These are phyloP conservation scores for Kwoniella pini DNA, from an alignment of 768 basidiomycete species.

Conservation along the genomic window DNA sequence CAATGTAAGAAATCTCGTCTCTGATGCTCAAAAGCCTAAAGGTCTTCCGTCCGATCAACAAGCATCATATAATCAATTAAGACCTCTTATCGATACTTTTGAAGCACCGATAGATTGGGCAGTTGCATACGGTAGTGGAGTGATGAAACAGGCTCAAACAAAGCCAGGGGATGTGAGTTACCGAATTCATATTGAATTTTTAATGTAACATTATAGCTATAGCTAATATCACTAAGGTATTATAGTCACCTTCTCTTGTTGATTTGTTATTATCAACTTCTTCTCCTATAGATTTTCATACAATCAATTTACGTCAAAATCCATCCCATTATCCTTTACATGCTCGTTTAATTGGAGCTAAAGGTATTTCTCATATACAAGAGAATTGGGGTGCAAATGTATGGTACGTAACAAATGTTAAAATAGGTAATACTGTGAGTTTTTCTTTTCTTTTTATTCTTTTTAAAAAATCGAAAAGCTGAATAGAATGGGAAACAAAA, in stretches of 20 bases:
- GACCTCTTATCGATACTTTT: slow-evolving; percentile 68
- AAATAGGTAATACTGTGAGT: slow-evolving; percentile 78
- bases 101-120: slow-evolving; percentile 93
- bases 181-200: not conserved
- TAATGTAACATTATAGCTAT: not conserved
- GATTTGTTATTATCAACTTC: slow-evolving; percentile 97
- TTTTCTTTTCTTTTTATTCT: not conserved
- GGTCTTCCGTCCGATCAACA: slow-evolving; percentile 21
- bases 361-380: slow-evolving; percentile 77
- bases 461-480: too few relatives aligned
- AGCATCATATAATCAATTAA: slow-evolving; percentile 29
- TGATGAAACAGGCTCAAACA: slow-evolving; percentile 81
- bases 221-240: not conserved
- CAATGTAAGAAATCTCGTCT: not conserved
- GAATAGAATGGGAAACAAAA: not conserved
- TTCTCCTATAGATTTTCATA: slow-evolving; percentile 89
- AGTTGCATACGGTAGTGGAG: slow-evolving; percentile 95
- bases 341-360: slow-evolving; percentile 78
- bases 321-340: slow-evolving; percentile 88
- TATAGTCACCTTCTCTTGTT: slow-evolving; percentile 69
- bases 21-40: not conserved
- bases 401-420: slow-evolving; percentile 94
- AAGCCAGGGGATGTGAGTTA: slow-evolving; percentile 38
- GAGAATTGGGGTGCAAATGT: slow-evolving; percentile 68
- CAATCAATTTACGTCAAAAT: slow-evolving; percentile 88